A percentile compares a stretch with the other conserved stretches of the same genome.
phyloP scores from a whole-genome alignment of 2,329 filamentous ascomycete genomes.

The Zalaria sp. region DNA sequence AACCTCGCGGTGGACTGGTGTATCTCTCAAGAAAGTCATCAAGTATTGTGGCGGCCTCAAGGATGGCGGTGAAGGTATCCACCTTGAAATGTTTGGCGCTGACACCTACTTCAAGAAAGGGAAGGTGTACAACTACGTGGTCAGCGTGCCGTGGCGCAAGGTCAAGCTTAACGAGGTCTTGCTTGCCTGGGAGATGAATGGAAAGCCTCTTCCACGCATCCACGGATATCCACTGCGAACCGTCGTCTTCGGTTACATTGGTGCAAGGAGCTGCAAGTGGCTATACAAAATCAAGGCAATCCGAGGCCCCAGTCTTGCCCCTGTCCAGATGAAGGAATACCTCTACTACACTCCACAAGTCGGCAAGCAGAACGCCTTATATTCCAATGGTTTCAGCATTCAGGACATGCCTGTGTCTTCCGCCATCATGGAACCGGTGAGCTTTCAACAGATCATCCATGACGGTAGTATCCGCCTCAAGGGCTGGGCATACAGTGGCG shows the following conservation, averaged over 20 bases:
- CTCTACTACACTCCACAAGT: slow-evolving; percentile 55
- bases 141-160: slow-evolving; percentile 53
- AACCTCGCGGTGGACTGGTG: slow-evolving; percentile 48
- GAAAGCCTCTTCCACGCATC: slow-evolving; percentile 46
- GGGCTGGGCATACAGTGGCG: slow-evolving; percentile 30
- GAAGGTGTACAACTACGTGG: slow-evolving; percentile 51
- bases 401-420: slow-evolving; percentile 59
- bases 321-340: slow-evolving; percentile 52
- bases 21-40: slow-evolving; percentile 55
- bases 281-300: slow-evolving; percentile 50
- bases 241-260: slow-evolving; percentile 47
- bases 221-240: slow-evolving; percentile 51
- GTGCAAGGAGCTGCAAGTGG: slow-evolving; percentile 51
- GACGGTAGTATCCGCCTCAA: slow-evolving; percentile 42
- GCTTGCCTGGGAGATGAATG: slow-evolving; percentile 61
- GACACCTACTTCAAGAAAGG: slow-evolving; percentile 62
- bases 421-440: slow-evolving; percentile 51
- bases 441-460: slow-evolving; percentile 47
- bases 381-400: slow-evolving; percentile 49
- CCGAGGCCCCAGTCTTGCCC: slow-evolving; percentile 38
- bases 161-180: slow-evolving; percentile 54
- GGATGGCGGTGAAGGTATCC: slow-evolving; percentile 32
- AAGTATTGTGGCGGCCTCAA: slow-evolving; percentile 52
- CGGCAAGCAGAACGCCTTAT: slow-evolving; percentile 50
- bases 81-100: slow-evolving; percentile 55